A percentile compares a stretch with the other conserved stretches of the same genome.
Evolutionary conservation across 306 rosid genomes (phyloP).

Genomic region (Benincasa hispida): DNA sequence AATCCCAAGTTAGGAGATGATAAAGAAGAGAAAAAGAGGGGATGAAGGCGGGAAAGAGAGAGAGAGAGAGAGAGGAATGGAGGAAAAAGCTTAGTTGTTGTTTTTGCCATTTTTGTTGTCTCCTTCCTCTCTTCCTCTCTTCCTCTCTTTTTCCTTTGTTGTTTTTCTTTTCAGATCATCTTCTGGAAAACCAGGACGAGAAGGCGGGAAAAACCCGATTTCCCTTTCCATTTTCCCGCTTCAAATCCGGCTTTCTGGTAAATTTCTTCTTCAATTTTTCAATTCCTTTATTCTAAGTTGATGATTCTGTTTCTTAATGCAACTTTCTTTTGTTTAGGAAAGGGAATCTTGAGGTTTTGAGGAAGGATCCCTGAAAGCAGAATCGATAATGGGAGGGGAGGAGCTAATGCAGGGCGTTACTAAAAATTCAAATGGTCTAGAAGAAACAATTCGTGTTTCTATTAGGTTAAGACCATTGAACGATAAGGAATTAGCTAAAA

Average conservation of each 20-base stretch:
- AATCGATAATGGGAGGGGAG: slow-evolving; percentile 9
- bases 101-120: background rate
- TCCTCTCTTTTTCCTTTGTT: background rate
- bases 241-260: background rate
- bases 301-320: background rate
- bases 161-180: background rate
- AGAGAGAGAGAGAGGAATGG: slow-evolving; percentile 9
- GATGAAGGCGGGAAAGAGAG: slow-evolving; percentile 14
- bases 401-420: slow-evolving; percentile 10
- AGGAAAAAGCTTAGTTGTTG: background rate
- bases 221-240: background rate
- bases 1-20: slow-evolving; percentile 14
- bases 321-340: background rate
- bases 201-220: background rate
- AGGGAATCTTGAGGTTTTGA: slow-evolving; percentile 1
- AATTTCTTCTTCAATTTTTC: background rate
- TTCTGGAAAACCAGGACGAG: background rate
- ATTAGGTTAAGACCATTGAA: slow-evolving; percentile 76
- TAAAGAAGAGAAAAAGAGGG: slow-evolving; percentile 9
- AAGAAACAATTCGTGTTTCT: slow-evolving; percentile 60
- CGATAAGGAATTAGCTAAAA: slow-evolving; percentile 33
- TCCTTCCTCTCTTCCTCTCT: background rate
- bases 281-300: background rate
- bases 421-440: slow-evolving; percentile 15
- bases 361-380: background rate